Conservation (phyloP, 768 basidiomycete species). For the Scleroderma citrinum region DNA sequence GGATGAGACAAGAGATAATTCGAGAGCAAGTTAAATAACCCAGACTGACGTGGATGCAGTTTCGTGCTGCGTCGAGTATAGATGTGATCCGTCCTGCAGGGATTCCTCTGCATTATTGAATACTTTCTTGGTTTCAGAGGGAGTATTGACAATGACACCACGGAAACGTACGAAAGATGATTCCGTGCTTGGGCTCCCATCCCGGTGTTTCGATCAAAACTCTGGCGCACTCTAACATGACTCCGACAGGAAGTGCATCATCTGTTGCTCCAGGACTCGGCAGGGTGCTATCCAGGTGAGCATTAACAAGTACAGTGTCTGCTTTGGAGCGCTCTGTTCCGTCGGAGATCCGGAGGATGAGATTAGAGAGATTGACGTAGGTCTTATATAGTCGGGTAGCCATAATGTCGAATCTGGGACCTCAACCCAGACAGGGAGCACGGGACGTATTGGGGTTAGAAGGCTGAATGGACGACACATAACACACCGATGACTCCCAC, state of each 20-base stretch:
- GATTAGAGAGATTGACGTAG: slow-evolving; percentile 83
- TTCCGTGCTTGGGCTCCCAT: slow-evolving; percentile 69
- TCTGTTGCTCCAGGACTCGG: slow-evolving; percentile 88
- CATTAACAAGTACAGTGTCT: slow-evolving; percentile 81
- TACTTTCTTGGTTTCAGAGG: slow-evolving; percentile 40
- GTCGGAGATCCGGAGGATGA: slow-evolving; percentile 81
- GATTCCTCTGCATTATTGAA: slow-evolving; percentile 96
- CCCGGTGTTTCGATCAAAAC: slow-evolving; percentile 61
- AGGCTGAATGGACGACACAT: neutral
- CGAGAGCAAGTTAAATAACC: neutral
- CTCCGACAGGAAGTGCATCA: slow-evolving; percentile 81
- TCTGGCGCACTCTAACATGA: slow-evolving; percentile 86
- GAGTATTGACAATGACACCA: neutral
- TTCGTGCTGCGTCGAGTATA: slow-evolving; percentile 88
- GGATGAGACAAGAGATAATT: neutral
- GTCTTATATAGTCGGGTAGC: slow-evolving; percentile 75
- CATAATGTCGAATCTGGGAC: slow-evolving; percentile 89
- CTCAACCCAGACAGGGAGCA: neutral
- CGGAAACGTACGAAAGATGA: slow-evolving; percentile 68
- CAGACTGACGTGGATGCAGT: slow-evolving; percentile 56
- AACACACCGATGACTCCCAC: slow-evolving; percentile 73
- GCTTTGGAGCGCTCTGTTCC: slow-evolving; percentile 66
- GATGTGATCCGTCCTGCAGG: slow-evolving; percentile 89
- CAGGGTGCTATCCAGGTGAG: slow-evolving; percentile 86
- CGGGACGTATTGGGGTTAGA: neutral